Base-by-base conservation (phyloP, 257 asterid species). In the Solanum pinnatisectum region DNA sequence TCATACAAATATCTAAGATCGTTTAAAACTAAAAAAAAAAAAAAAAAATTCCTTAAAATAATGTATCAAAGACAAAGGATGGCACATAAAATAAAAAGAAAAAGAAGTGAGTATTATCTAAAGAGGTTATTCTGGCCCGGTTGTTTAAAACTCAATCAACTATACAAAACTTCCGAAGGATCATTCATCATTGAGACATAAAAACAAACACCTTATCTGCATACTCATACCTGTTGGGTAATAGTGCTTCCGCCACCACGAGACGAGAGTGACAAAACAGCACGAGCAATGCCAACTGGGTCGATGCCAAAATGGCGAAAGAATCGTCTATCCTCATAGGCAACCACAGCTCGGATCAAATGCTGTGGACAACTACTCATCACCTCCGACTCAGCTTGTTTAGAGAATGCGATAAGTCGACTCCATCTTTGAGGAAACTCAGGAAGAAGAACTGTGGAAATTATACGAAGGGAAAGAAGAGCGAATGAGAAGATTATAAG, bases 181-280 rank as follows among this genome's bases (percentile, higher is more conserved):
- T 90, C 90, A 81, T 16, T 89, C 22, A 15, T 90, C 90, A 84
- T 10, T 89, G 56, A 40, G 92, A 77, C 88, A 89, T 71, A 89
- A 85, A 23, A 84, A 68, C 94, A 86, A 90, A 71, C 91, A 90
- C 7, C 3, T 52, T 4, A 73, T 20, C 37, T 20, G 16, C 77
- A 70, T 68, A 60, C 56, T 35, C 25, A 59, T 63, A 92, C 93
- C 92, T 87, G 92, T 74, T 89, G 90, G 14, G 89, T 87, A 30
- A 89, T 87, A 8, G 92, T 92, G 83, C 92, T 90, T 30, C 90
- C 91, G n/a, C 93, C 93, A 39, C 90, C 94, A 16, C 88, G 89
- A 83, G 86, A 81, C 59, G 91, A 85, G 11, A 92, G 87, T 3
- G 93, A 88, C 8, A 92, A 68, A 27, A 90, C 65, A 68, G 91